Conservation (phyloP, 352 stramenopile genomes). For the Phytopythium sindhum region DNA sequence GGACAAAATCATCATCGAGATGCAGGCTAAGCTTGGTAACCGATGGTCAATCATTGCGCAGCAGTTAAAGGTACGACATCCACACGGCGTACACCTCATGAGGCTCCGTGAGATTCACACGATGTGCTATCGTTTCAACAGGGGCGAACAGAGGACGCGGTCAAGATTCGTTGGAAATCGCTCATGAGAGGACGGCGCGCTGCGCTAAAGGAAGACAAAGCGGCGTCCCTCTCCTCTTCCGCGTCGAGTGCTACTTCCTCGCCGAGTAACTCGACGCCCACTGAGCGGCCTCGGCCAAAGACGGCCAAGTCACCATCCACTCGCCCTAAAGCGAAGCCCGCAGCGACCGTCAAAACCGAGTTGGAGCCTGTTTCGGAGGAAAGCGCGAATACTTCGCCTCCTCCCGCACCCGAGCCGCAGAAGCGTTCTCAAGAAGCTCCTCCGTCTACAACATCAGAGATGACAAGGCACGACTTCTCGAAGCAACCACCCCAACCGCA, state of each 20-base stretch:
- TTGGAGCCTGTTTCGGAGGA: constrained; percentile 15
- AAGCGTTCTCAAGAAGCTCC: constrained; percentile 7
- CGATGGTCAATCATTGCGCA: constrained; percentile 92
- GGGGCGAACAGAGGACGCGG: constrained; percentile 89
- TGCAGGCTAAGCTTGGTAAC: constrained; percentile 91
- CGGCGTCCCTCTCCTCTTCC: constrained; percentile 9
- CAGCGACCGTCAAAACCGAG: constrained; percentile 18
- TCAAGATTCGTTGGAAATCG: constrained; percentile 94
- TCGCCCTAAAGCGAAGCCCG: constrained; percentile 18
- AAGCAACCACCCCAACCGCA: constrained; percentile 22
- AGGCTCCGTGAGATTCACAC: background rate
- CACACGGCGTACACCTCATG: background rate
- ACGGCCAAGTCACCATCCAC: constrained; percentile 31
- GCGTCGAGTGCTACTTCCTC: constrained; percentile 5
- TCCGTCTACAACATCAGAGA: constrained; percentile 9
- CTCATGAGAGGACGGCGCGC: constrained; percentile 77
- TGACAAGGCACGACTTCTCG: constrained; percentile 19
- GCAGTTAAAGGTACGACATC: constrained; percentile 65
- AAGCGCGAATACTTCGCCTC: constrained; percentile 2
- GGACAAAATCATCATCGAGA: constrained; percentile 91
- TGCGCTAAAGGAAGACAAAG: constrained; percentile 67
- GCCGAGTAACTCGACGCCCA: constrained; percentile 10
- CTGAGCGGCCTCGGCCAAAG: constrained; percentile 34
- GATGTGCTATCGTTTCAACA: constrained; percentile 12
- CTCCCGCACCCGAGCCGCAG: background rate